Conservation (phyloP, 257 asterid species). For the Primulina eburnea region DNA sequence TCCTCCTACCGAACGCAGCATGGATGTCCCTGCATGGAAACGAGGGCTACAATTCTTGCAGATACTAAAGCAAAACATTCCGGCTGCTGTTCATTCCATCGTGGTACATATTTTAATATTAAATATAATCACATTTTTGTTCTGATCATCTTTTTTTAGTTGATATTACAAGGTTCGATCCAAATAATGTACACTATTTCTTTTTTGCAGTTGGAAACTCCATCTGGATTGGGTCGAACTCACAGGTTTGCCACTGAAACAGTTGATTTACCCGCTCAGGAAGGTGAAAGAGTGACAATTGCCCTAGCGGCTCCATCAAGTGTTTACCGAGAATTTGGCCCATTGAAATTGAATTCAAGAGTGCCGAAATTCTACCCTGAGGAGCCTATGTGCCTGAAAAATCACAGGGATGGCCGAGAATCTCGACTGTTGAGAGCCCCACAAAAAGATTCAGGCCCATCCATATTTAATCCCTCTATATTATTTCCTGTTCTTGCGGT, state of each 20-base stretch:
- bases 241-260: constrained; percentile 96
- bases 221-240: constrained; percentile 85
- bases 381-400: constrained; percentile 87
- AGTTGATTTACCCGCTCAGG: constrained; percentile 87
- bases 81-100: constrained; percentile 88
- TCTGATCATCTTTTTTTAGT: background rate
- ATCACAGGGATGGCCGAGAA: constrained; percentile 85
- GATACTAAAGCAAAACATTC: constrained; percentile 69
- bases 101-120: constrained; percentile 51
- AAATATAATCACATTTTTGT: background rate
- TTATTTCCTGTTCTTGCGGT: constrained; percentile 63
- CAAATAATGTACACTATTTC: constrained; percentile 1
- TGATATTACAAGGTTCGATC: constrained; percentile 19
- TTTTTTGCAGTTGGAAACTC: constrained; percentile 71
- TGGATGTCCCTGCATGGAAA: constrained; percentile 97
- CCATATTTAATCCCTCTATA: constrained; percentile 61
- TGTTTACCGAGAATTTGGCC: constrained; percentile 72
- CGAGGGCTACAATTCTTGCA: constrained; percentile 67
- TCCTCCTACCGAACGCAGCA: constrained; percentile 99
- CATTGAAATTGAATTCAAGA: constrained; percentile 73
- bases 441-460: constrained; percentile 44
- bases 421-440: constrained; percentile 80
- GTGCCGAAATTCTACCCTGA: constrained; percentile 80
- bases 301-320: constrained; percentile 77
- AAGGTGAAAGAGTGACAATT: constrained; percentile 93